phyloP scores from a whole-genome alignment of 2,329 filamentous ascomycete genomes.

The Aaosphaeria arxii region DNA sequence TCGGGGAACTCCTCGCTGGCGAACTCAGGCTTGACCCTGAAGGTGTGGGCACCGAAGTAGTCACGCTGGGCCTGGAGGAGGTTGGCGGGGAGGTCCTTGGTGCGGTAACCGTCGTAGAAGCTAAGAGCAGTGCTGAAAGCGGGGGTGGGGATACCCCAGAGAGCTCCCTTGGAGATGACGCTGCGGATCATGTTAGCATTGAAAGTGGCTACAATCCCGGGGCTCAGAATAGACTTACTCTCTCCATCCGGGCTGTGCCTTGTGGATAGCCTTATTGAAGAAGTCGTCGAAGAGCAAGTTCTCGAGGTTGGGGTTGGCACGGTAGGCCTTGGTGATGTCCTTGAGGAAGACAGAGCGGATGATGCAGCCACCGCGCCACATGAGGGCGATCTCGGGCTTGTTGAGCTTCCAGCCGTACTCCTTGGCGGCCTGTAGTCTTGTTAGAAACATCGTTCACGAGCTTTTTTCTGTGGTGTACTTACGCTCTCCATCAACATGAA shows the following conservation, averaged over 20 bases:
- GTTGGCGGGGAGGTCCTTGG: slow-evolving; percentile 96
- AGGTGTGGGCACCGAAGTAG: slow-evolving; percentile 79
- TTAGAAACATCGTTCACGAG: slow-evolving; percentile 4
- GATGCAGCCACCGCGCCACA: slow-evolving; percentile 99
- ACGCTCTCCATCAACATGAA: slow-evolving; percentile 99
- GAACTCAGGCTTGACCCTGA: slow-evolving; percentile 53
- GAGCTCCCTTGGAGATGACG: slow-evolving; percentile 84
- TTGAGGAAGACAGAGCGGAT: slow-evolving; percentile 99
- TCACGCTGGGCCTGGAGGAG: slow-evolving; percentile 98
- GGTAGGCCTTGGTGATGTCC: slow-evolving; percentile 98
- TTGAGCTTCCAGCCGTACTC: slow-evolving; percentile 99
- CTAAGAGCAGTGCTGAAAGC: slow-evolving; percentile 95
- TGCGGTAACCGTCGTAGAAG: slow-evolving; percentile 99
- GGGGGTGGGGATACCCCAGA: slow-evolving; percentile 93
- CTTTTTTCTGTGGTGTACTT: slow-evolving; percentile 34
- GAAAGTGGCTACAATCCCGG: not conserved
- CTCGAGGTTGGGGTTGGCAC: slow-evolving; percentile 88
- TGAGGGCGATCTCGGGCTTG: slow-evolving; percentile 99
- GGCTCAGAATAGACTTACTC: slow-evolving; percentile 22
- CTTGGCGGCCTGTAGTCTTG: slow-evolving; percentile 69
- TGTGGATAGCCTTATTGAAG: slow-evolving; percentile 99
- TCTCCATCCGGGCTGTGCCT: slow-evolving; percentile 65
- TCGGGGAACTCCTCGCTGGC: slow-evolving; percentile 72
- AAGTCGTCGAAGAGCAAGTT: slow-evolving; percentile 99
- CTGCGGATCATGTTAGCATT: slow-evolving; percentile 49